These are phyloP conservation scores for Pseudogymnoascus sp. DNA, from an alignment of 2,329 filamentous ascomycete genomes.

Conservation along the genomic window DNA sequence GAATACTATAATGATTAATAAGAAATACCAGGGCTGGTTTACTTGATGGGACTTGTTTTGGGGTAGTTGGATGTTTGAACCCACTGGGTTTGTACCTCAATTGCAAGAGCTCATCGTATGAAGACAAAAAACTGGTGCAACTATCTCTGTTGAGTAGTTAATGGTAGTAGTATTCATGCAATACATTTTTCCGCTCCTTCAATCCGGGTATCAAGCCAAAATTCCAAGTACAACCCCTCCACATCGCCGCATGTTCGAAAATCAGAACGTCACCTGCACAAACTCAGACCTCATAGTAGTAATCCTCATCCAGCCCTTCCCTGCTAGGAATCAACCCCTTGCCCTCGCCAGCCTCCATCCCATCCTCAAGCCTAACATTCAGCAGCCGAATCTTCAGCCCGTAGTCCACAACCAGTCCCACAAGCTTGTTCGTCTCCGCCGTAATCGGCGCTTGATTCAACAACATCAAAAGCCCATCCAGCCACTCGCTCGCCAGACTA, in stretches of 20 bases:
- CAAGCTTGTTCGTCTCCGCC: conserved; percentile 86
- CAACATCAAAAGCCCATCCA: conserved; percentile 91
- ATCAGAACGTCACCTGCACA: not conserved
- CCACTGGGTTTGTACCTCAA: not conserved
- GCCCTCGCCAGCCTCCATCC: conserved; percentile 54
- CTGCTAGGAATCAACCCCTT: conserved; percentile 72
- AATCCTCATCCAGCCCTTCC: conserved; percentile 84
- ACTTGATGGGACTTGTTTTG: not conserved
- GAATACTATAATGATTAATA: not conserved
- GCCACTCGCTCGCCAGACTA: conserved; percentile 86
- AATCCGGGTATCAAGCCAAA: conserved; percentile 8
- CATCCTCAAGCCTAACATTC: conserved; percentile 80
- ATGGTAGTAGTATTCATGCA: not conserved
- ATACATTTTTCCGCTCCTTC: conserved; percentile 7
- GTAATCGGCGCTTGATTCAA: conserved; percentile 94
- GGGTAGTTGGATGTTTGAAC: not conserved
- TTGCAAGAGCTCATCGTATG: not conserved
- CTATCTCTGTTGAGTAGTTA: not conserved
- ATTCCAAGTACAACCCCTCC: conserved; percentile 11
- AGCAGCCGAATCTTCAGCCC: conserved; percentile 86
- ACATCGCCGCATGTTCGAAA: conserved; percentile 3
- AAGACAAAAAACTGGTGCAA: not conserved
- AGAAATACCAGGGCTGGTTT: not conserved
- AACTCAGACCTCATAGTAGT: conserved; percentile 72
- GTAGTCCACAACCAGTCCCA: conserved; percentile 80